Percentiles rank a stretch among this genome's conserved stretches.
phyloP scores from a whole-genome alignment of 164 flowering plant genomes.

The Macadamia tetraphylla region DNA sequence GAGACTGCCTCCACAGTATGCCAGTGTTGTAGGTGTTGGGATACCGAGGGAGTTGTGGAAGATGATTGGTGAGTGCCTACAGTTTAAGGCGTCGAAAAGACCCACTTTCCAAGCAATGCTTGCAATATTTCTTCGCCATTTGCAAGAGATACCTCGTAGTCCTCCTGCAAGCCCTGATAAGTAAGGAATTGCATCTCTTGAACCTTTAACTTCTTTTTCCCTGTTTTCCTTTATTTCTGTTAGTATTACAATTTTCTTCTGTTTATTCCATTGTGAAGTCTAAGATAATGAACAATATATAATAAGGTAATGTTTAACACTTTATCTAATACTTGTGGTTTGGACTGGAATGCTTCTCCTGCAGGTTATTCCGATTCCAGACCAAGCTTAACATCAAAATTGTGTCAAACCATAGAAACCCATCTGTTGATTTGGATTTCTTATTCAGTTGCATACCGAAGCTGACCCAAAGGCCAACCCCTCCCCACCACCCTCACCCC shows the following conservation, averaged over 20 bases:
- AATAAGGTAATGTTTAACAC: neutral
- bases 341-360: too few species aligned
- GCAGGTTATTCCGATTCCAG: too few species aligned
- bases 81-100: constrained; percentile 81
- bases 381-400: too few species aligned
- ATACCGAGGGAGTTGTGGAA: constrained; percentile 97
- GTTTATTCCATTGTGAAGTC: neutral
- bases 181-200: constrained; percentile 37
- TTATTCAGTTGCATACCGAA: too few species aligned
- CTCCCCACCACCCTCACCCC: too few species aligned
- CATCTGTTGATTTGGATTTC: too few species aligned
- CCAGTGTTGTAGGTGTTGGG: constrained; percentile 97
- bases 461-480: too few species aligned
- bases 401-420: too few species aligned
- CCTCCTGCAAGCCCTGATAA: constrained; percentile 93
- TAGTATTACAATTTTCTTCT: neutral
- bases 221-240: neutral
- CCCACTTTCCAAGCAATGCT: constrained; percentile 89
- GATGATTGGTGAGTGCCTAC: constrained; percentile 98
- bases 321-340: too few species aligned
- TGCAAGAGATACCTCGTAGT: constrained; percentile 93
- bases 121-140: constrained; percentile 79
- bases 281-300: neutral
- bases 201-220: neutral
- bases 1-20: constrained; percentile 90